Evolutionary conservation across 805 yeast species (phyloP).

Genomic region (Yamadazyma olivae): DNA sequence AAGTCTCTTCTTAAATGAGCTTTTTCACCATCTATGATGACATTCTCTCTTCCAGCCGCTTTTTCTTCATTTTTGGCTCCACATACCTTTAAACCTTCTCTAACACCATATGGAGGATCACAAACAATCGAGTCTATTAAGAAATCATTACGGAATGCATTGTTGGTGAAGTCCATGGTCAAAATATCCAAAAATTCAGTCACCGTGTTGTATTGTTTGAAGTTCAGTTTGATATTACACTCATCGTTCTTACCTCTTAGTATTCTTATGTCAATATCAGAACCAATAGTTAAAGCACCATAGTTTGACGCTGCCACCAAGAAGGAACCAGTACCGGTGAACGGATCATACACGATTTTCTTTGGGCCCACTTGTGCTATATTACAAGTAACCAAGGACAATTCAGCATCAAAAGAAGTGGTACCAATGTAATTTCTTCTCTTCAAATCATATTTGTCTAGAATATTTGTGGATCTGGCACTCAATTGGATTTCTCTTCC

Average conservation of each 20-base stretch:
- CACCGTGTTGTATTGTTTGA: constrained; percentile 65
- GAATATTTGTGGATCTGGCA: constrained; percentile 57
- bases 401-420: constrained; percentile 93
- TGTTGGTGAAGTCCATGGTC: constrained; percentile 94
- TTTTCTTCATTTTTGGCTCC: constrained; percentile 73
- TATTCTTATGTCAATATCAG: constrained; percentile 85
- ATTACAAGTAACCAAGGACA: constrained; percentile 83
- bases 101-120: constrained; percentile 97
- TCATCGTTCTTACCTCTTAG: constrained; percentile 64
- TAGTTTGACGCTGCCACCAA: constrained; percentile 82
- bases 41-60: constrained; percentile 68
- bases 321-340: constrained; percentile 95
- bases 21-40: constrained; percentile 73
- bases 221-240: constrained; percentile 60
- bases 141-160: constrained; percentile 65
- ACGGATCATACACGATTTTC: constrained; percentile 83
- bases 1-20: constrained; percentile 80
- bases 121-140: constrained; percentile 79
- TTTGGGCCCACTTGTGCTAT: constrained; percentile 71
- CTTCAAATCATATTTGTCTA: constrained; percentile 79
- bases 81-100: constrained; percentile 91
- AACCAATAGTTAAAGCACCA: constrained; percentile 78
- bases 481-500: constrained; percentile 68
- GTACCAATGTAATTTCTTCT: constrained; percentile 89
- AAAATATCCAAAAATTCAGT: constrained; percentile 66